Evolutionary conservation across 2,329 filamentous ascomycete genomes (phyloP).

Genomic region (Dactylellina drechsleri): DNA sequence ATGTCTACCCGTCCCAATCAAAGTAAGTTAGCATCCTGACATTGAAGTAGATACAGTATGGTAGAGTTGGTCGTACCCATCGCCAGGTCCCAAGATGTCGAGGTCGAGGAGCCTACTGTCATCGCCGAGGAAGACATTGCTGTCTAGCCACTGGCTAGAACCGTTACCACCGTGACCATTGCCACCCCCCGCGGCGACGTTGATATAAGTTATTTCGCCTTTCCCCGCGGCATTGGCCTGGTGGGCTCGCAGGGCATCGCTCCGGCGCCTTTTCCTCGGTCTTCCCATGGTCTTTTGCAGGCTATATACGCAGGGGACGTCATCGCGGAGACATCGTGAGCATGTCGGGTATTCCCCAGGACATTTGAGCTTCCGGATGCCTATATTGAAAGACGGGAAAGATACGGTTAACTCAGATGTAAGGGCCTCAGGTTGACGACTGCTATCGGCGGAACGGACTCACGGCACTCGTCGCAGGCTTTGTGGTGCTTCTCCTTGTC

Average conservation of each 20-base stretch:
- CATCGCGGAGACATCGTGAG: constrained; percentile 69
- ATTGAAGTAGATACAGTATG: background rate
- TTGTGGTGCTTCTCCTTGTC: constrained; percentile 66
- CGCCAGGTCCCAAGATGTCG: constrained; percentile 36
- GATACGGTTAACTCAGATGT: too few species aligned
- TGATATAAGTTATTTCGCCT: constrained; percentile 28
- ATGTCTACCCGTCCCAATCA: constrained; percentile 9
- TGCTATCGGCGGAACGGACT: constrained; percentile 57
- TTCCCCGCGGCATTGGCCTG: constrained; percentile 25
- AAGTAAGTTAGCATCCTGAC: constrained; percentile 8
- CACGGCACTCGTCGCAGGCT: constrained; percentile 76
- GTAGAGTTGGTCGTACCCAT: constrained; percentile 29
- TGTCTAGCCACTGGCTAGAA: constrained; percentile 33
- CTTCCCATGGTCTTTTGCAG: constrained; percentile 74
- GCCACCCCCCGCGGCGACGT: constrained; percentile 16
- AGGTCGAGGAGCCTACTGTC: constrained; percentile 40
- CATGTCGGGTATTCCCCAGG: constrained; percentile 72
- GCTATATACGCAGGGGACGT: constrained; percentile 71
- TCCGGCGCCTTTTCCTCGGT: constrained; percentile 68
- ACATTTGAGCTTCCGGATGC: constrained; percentile 73
- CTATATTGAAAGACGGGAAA: constrained; percentile 61
- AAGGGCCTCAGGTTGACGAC: too few species aligned
- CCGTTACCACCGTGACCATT: constrained; percentile 20
- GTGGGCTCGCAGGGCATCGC: constrained; percentile 44
- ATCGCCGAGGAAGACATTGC: constrained; percentile 39